Conservation (phyloP, 1,284 basidiomycete genomes). For the Cryptococcus sp. region DNA sequence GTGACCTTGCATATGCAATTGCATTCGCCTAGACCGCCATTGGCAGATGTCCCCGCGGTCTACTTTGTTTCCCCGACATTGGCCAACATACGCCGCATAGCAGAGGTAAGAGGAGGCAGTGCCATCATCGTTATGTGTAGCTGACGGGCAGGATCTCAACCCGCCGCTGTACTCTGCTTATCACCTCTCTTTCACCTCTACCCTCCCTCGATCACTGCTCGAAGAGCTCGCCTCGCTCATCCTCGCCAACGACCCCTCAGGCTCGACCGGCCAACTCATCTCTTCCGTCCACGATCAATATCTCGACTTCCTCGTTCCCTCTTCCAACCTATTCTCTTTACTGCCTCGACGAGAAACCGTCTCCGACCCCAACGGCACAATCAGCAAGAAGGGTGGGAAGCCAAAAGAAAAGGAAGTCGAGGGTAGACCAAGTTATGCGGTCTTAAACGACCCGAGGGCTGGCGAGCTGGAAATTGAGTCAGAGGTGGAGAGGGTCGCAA, state of each 20-base stretch:
- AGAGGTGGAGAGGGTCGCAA: conserved; percentile 88
- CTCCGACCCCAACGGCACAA: conserved; percentile 31
- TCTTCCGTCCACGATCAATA: conserved; percentile 87
- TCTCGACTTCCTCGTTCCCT: conserved; percentile 92
- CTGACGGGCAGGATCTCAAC: conserved; percentile 55
- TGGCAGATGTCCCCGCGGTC: conserved; percentile 93
- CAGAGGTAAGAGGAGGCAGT: conserved; percentile 57
- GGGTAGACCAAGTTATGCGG: conserved; percentile 59
- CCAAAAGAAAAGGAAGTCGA: conserved; percentile 37
- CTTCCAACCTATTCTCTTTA: conserved; percentile 88
- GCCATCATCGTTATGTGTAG: background rate
- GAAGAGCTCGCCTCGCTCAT: conserved; percentile 90
- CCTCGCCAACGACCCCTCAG: conserved; percentile 58
- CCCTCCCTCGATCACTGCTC: conserved; percentile 76
- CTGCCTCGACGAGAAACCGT: conserved; percentile 52
- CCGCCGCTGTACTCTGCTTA: conserved; percentile 86
- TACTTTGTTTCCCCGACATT: conserved; percentile 94
- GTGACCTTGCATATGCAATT: conserved; percentile 98
- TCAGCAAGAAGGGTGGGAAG: conserved; percentile 19
- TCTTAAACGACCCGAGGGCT: conserved; percentile 88
- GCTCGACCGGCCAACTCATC: conserved; percentile 72
- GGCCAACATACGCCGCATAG: conserved; percentile 79
- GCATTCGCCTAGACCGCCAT: conserved; percentile 77
- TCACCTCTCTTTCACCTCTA: conserved; percentile 92
- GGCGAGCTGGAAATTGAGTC: conserved; percentile 87